A percentile compares a stretch with the other conserved stretches of the same genome.
phyloP scores from a whole-genome alignment of 306 rosid species.

The Hippophae rhamnoides region DNA sequence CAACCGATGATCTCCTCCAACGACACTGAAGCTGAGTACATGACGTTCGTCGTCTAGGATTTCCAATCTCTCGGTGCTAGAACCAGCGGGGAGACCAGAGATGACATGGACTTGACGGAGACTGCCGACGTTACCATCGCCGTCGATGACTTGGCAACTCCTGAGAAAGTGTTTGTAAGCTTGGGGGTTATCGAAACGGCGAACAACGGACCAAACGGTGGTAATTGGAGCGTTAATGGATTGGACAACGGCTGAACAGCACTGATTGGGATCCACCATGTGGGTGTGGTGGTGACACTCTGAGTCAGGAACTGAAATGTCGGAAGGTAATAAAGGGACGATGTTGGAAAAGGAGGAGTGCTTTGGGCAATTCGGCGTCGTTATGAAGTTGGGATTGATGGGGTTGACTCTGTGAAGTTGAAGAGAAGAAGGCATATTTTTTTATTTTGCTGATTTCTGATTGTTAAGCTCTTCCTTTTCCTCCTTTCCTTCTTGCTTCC shows the following conservation, averaged over 20 bases:
- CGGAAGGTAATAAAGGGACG: conserved; percentile 4
- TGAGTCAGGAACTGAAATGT: conserved; percentile 33
- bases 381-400: conserved; percentile 15
- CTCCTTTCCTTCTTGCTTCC: neutral
- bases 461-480: neutral
- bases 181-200: conserved; percentile 88
- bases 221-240: conserved; percentile 53
- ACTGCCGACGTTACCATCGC: conserved; percentile 58
- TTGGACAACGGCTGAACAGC: conserved; percentile 72
- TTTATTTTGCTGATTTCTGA: no score
- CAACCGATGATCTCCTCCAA: conserved; percentile 85
- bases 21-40: conserved; percentile 80
- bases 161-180: conserved; percentile 79
- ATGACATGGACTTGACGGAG: conserved; percentile 68
- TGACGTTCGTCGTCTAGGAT: conserved; percentile 88
- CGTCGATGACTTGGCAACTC: conserved; percentile 79
- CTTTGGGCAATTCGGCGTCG: conserved; percentile 28
- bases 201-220: conserved; percentile 73
- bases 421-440: conserved; percentile 57
- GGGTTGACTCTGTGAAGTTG: conserved; percentile 56
- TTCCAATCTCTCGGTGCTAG: conserved; percentile 84
- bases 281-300: conserved; percentile 43
- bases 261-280: conserved; percentile 43
- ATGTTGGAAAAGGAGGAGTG: conserved; percentile 8
- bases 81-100: conserved; percentile 83